Conservation (phyloP, 176 grass and related monocot genomes). For the Rhynchospora breviuscula region DNA sequence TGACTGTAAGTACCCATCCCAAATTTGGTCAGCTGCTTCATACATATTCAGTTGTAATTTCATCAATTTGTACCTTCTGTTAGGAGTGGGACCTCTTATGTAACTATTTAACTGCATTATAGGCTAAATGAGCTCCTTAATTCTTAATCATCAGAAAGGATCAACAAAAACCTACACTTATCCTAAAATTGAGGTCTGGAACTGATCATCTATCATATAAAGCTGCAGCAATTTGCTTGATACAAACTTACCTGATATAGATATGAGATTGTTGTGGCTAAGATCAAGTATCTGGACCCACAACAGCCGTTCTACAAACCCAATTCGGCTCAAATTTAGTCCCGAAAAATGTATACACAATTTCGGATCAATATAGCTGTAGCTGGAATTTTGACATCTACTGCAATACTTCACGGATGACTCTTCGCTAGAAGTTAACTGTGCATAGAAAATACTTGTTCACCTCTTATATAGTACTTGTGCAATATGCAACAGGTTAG, state of each 20-base stretch:
- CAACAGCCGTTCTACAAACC: conserved; percentile 57
- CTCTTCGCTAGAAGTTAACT: conserved; percentile 59
- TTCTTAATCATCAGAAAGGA: neutral
- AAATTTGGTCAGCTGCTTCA: neutral
- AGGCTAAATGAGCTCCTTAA: neutral
- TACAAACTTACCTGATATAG: conserved; percentile 52
- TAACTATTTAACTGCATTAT: neutral
- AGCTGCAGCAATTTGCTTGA: neutral
- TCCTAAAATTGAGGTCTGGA: neutral
- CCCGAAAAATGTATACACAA: conserved; percentile 40
- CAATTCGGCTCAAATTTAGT: conserved; percentile 57
- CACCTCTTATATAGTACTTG: neutral
- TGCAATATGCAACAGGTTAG: neutral
- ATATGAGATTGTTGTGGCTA: conserved; percentile 73
- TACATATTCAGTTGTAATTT: neutral
- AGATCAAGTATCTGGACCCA: conserved; percentile 94
- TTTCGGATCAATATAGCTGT: conserved; percentile 22
- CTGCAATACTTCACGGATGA: conserved; percentile 58
- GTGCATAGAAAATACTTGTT: conserved; percentile 25
- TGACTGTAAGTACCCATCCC: neutral
- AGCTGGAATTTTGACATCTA: conserved; percentile 36
- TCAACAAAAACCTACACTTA: neutral
- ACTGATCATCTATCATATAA: neutral
- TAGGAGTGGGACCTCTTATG: neutral
- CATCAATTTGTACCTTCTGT: neutral